phyloP scores from a whole-genome alignment of 208 protist species.

The Wallacemonas sp. region DNA sequence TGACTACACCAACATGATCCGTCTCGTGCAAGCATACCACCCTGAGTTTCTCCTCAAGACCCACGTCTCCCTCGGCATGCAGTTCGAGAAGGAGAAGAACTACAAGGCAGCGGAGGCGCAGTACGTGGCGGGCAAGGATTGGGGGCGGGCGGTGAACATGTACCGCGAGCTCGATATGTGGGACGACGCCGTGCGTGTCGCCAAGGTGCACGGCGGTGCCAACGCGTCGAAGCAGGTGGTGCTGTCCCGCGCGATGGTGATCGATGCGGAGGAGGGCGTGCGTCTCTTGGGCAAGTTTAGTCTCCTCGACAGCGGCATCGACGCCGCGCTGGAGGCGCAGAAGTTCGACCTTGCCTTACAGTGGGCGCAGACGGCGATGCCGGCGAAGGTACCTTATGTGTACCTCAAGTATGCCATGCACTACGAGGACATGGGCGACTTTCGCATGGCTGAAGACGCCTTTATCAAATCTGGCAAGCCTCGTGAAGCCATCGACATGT shows the following conservation, averaged over 20 bases:
- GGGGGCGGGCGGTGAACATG: constrained; percentile 97
- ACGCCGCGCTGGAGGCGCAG: constrained; percentile 92
- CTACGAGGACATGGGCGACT: constrained; percentile 96
- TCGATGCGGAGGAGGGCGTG: constrained; percentile 94
- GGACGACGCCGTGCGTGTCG: constrained; percentile 97
- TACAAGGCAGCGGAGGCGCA: constrained; percentile 94
- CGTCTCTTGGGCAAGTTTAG: constrained; percentile 95
- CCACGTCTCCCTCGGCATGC: constrained; percentile 92
- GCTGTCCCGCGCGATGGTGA: constrained; percentile 89
- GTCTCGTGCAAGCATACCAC: constrained; percentile 92
- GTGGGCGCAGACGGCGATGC: constrained; percentile 89
- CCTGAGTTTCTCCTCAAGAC: constrained; percentile 93
- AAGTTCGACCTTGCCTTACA: constrained; percentile 95
- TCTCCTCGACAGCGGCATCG: constrained; percentile 94
- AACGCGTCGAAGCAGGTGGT: constrained; percentile 94
- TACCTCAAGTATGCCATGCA: constrained; percentile 97
- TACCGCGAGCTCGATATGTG: constrained; percentile 96
- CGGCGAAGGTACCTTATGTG: constrained; percentile 94
- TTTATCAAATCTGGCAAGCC: constrained; percentile 97
- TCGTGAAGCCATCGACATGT: constrained; percentile 96
- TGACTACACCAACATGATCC: constrained; percentile 94
- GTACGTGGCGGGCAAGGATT: constrained; percentile 94
- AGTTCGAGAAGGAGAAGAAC: constrained; percentile 96
- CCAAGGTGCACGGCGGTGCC: constrained; percentile 93
- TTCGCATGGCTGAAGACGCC: constrained; percentile 95